Percentiles rank a stretch among this genome's conserved stretches.
phyloP scores from a whole-genome alignment of 495 filamentous ascomycete species.

The Annulohypoxylon moriforme region DNA sequence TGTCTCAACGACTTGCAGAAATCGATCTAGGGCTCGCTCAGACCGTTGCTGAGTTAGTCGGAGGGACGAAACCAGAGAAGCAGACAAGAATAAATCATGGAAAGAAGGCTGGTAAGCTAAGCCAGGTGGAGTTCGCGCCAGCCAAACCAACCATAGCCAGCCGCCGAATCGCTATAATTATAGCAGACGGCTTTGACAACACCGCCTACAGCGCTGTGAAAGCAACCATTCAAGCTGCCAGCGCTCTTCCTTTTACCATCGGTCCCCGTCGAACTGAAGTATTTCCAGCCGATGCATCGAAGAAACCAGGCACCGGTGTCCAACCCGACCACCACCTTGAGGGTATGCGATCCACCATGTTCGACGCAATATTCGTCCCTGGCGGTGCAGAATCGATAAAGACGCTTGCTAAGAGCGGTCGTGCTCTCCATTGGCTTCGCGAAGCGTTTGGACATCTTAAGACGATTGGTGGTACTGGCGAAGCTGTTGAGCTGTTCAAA shows the following conservation, averaged over 20 bases:
- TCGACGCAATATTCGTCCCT: slow-evolving; percentile 85
- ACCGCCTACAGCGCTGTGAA: slow-evolving; percentile 72
- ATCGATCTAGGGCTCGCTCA: slow-evolving; percentile 80
- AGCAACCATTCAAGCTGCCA: slow-evolving; percentile 66
- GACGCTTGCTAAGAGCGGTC: slow-evolving; percentile 74
- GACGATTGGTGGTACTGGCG: slow-evolving; percentile 78
- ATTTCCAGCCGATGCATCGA: slow-evolving; percentile 64
- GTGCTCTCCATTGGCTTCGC: slow-evolving; percentile 84
- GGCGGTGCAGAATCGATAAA: slow-evolving; percentile 72
- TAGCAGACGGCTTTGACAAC: slow-evolving; percentile 84
- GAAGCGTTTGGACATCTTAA: slow-evolving; percentile 87
- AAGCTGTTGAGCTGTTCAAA: slow-evolving; percentile 73
- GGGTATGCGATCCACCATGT: slow-evolving; percentile 85
- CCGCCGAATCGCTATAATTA: slow-evolving; percentile 79
- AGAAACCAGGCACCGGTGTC: slow-evolving; percentile 61
- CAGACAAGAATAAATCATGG: slow-evolving; percentile 70
- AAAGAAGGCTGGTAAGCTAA: slow-evolving; percentile 70
- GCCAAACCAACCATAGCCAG: slow-evolving; percentile 72
- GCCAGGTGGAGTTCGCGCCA: slow-evolving; percentile 75
- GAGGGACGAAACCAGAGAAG: slow-evolving; percentile 69
- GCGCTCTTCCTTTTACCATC: slow-evolving; percentile 79
- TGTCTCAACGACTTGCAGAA: slow-evolving; percentile 74
- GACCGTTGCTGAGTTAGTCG: slow-evolving; percentile 74
- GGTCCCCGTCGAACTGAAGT: slow-evolving; percentile 70
- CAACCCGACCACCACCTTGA: slow-evolving; percentile 84